Evolutionary conservation across 2,329 filamentous ascomycete genomes (phyloP).

Genomic region (Biscogniauxia mediterranea): DNA sequence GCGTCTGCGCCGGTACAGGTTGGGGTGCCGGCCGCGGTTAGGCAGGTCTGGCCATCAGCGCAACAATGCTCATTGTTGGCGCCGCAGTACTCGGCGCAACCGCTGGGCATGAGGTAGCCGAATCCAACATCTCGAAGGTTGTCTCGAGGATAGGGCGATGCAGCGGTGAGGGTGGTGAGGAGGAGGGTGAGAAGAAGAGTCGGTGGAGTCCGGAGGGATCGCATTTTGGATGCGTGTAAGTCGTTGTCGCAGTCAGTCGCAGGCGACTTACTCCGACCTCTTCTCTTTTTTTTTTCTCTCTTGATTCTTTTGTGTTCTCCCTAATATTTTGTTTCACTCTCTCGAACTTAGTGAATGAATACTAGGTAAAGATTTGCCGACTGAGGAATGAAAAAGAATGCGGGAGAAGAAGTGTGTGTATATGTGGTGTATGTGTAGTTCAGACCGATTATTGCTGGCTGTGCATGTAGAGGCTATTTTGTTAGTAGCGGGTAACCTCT

Average conservation of each 20-base stretch:
- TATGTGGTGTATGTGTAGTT: not conserved
- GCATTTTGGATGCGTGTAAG: conserved; percentile 34
- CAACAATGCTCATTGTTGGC: conserved; percentile 57
- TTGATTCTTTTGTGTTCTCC: not conserved
- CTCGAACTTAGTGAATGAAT: conserved; percentile 3
- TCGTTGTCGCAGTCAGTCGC: conserved; percentile 8
- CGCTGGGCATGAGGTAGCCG: conserved; percentile 49
- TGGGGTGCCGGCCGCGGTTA: conserved; percentile 49
- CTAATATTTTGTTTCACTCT: conserved; percentile 10
- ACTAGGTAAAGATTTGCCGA: conserved; percentile 7
- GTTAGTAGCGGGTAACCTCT: not conserved
- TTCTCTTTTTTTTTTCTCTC: not conserved
- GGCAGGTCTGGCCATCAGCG: conserved; percentile 46
- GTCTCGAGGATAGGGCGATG: conserved; percentile 51
- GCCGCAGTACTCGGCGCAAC: conserved; percentile 55
- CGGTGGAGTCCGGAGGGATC: conserved; percentile 27
- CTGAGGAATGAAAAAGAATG: conserved; percentile 7
- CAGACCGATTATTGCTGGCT: not conserved
- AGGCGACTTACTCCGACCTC: not conserved
- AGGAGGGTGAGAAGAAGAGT: conserved; percentile 37
- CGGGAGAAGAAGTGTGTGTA: not conserved
- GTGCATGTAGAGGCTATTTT: not conserved
- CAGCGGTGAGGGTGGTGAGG: conserved; percentile 38
- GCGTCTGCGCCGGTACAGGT: conserved; percentile 41
- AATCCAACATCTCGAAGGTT: conserved; percentile 47